Evolutionary conservation across 257 asterid genomes (phyloP).

Genomic region (Solanum pennellii): DNA sequence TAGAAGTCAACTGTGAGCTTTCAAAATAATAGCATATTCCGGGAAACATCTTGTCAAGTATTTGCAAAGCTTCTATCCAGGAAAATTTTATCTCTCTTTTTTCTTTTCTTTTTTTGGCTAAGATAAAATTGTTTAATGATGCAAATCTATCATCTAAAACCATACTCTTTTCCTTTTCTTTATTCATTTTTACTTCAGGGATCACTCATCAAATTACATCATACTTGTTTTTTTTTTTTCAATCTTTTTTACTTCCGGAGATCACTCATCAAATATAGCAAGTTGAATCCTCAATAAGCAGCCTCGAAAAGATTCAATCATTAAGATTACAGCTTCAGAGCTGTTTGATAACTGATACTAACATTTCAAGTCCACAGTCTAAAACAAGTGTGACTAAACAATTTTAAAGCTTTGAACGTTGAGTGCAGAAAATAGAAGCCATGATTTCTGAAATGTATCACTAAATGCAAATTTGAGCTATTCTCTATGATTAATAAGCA

Average conservation of each 20-base stretch:
- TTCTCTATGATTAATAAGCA: not conserved
- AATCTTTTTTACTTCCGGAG: not conserved
- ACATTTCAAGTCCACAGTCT: not conserved
- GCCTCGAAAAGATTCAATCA: not conserved
- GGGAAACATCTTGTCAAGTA: not conserved
- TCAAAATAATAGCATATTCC: not conserved
- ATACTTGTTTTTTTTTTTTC: not conserved
- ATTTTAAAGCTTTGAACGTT: not conserved
- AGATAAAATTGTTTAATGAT: not conserved
- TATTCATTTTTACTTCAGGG: not conserved
- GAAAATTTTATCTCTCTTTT: not conserved
- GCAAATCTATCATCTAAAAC: not conserved
- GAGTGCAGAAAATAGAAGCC: not conserved
- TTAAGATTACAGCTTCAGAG: not conserved
- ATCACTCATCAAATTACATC: not conserved
- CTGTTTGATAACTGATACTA: not conserved
- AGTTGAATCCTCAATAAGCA: not conserved
- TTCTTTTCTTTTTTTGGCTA: not conserved
- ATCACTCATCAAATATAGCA: not conserved
- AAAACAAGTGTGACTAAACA: not conserved
- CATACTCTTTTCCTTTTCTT: not conserved
- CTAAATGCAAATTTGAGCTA: not conserved
- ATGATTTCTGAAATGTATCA: not conserved
- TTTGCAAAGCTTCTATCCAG: not conserved
- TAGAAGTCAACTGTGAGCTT: not conserved